Percentiles rank a stretch among this genome's conserved stretches.
Conservation (phyloP, 495 filamentous ascomycete species). For the Aspergillus bertholletiae region DNA sequence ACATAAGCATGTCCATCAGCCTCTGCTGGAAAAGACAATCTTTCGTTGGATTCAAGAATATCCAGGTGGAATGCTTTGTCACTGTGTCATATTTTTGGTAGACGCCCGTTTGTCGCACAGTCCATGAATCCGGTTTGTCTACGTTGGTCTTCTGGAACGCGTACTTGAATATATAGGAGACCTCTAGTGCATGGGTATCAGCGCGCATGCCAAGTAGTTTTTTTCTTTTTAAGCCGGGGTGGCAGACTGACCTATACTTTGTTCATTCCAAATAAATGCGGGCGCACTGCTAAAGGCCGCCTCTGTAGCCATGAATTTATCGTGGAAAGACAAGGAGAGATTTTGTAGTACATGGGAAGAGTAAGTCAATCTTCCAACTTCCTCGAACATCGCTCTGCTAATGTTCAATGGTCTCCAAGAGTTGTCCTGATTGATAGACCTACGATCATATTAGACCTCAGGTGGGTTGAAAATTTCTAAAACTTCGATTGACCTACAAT, state of each 20-base stretch:
- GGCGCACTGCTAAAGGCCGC: conserved; percentile 30
- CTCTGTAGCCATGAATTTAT: conserved; percentile 33
- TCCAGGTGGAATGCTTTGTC: conserved; percentile 25
- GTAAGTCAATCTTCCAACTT: conserved; percentile 21
- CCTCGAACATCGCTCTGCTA: conserved; percentile 28
- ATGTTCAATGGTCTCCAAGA: conserved; percentile 41
- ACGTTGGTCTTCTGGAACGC: conserved; percentile 29
- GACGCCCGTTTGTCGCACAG: conserved; percentile 40
- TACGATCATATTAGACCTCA: conserved; percentile 9
- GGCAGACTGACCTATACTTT: conserved; percentile 21
- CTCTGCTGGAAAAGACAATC: conserved; percentile 24
- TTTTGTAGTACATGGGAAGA: conserved; percentile 32
- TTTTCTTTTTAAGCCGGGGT: not conserved
- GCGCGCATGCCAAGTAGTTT: conserved; percentile 1
- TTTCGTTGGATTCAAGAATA: conserved; percentile 34
- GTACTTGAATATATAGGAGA: conserved; percentile 38
- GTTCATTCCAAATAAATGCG: conserved; percentile 14
- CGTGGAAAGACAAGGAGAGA: conserved; percentile 35
- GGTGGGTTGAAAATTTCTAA: not conserved
- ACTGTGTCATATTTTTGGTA: conserved; percentile 33
- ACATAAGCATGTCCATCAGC: conserved; percentile 15
- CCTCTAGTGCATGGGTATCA: conserved; percentile 22
- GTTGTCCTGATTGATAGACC: conserved; percentile 40
- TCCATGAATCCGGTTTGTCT: conserved; percentile 29
- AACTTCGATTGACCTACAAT: conserved; percentile 21